These are phyloP conservation scores for Trametes maxima DNA, from an alignment of 768 basidiomycete genomes.

Conservation along the genomic window DNA sequence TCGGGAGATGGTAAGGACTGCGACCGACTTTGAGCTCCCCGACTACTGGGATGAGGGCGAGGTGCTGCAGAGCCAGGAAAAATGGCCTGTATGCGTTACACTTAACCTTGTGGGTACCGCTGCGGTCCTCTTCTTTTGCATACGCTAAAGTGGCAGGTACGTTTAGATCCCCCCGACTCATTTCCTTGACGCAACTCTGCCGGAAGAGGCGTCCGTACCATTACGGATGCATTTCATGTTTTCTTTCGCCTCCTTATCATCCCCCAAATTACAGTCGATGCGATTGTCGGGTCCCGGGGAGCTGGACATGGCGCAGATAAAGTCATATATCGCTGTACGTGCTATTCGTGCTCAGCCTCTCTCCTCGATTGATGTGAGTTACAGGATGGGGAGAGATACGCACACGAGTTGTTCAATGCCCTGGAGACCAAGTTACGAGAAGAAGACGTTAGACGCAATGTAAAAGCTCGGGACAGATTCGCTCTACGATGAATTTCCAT, in stretches of 20 bases:
- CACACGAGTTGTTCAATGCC: constrained; percentile 53
- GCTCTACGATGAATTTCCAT: constrained; percentile 22
- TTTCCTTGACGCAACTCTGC: constrained; percentile 72
- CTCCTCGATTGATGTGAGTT: not conserved
- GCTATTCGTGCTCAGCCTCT: not conserved
- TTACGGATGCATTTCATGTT: constrained; percentile 63
- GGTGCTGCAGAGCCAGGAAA: constrained; percentile 56
- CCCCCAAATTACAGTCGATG: constrained; percentile 59
- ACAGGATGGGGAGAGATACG: constrained; percentile 73
- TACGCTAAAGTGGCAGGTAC: not conserved
- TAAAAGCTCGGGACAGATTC: constrained; percentile 62
- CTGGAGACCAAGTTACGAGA: constrained; percentile 67
- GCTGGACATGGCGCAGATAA: constrained; percentile 49
- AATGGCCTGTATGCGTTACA: constrained; percentile 78
- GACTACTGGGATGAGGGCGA: constrained; percentile 91
- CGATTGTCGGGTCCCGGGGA: constrained; percentile 67
- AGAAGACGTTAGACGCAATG: constrained; percentile 59
- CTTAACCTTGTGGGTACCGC: constrained; percentile 65
- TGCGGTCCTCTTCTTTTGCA: not conserved
- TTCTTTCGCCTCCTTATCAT: constrained; percentile 49
- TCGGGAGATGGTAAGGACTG: constrained; percentile 44
- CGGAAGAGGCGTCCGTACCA: constrained; percentile 72
- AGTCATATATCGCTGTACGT: constrained; percentile 57
- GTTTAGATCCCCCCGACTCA: constrained; percentile 57
- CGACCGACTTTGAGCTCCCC: constrained; percentile 82